Evolutionary conservation across 2,329 filamentous ascomycete genomes (phyloP).

Genomic region (Nemania serpens): DNA sequence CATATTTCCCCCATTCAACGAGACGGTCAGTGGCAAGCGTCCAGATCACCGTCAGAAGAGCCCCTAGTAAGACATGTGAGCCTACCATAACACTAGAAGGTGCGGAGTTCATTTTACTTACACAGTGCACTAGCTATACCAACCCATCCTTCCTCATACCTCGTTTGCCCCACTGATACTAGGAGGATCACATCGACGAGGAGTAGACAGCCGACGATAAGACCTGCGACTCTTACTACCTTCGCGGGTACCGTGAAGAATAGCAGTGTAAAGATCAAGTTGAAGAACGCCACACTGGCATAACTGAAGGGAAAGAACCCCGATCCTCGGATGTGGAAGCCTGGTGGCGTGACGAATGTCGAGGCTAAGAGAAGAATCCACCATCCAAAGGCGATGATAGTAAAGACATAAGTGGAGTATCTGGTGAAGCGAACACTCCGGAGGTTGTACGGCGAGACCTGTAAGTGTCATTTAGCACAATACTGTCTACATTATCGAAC

Average conservation of each 20-base stretch:
- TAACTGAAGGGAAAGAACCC: slow-evolving; percentile 90
- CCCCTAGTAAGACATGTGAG: slow-evolving; percentile 53
- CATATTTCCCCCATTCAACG: slow-evolving; percentile 88
- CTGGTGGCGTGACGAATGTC: slow-evolving; percentile 87
- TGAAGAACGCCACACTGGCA: slow-evolving; percentile 75
- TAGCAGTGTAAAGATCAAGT: slow-evolving; percentile 75
- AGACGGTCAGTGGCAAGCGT: slow-evolving; percentile 77
- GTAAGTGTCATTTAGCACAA: slow-evolving; percentile 24
- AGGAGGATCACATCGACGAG: slow-evolving; percentile 80
- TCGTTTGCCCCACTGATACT: slow-evolving; percentile 71
- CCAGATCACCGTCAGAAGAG: slow-evolving; percentile 78
- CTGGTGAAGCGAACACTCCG: slow-evolving; percentile 85
- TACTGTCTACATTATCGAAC: background rate
- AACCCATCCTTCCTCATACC: slow-evolving; percentile 87
- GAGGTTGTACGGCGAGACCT: slow-evolving; percentile 77
- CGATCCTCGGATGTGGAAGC: slow-evolving; percentile 84
- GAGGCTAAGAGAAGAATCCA: slow-evolving; percentile 90
- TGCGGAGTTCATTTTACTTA: slow-evolving; percentile 34
- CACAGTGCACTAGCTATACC: slow-evolving; percentile 84
- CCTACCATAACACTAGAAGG: background rate
- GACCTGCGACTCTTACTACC: slow-evolving; percentile 73
- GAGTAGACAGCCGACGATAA: slow-evolving; percentile 69
- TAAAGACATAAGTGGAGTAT: slow-evolving; percentile 76
- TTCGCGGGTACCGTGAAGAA: slow-evolving; percentile 89
- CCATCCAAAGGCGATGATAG: slow-evolving; percentile 82